phyloP scores from a whole-genome alignment of 345 rosid genomes.

The Murraya paniculata region DNA sequence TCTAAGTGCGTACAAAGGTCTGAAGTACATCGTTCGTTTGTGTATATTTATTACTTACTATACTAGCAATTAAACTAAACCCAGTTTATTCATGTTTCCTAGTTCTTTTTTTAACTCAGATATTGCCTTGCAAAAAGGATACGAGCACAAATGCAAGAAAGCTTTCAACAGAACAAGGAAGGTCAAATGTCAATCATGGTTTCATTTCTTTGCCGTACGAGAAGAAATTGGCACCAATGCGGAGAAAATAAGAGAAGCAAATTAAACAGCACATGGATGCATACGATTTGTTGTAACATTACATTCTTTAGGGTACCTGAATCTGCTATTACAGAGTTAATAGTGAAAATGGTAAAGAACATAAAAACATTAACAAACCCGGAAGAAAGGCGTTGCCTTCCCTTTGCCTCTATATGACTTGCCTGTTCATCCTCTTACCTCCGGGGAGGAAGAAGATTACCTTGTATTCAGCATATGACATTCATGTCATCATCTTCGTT shows the following conservation, averaged over 20 bases:
- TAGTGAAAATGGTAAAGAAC: not conserved
- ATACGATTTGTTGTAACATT: not conserved
- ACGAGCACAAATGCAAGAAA: too few species aligned
- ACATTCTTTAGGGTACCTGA: not conserved
- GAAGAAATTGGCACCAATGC: not conserved
- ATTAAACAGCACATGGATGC: not conserved
- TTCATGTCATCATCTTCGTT: not conserved
- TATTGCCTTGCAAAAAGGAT: too few species aligned
- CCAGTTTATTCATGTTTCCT: not conserved
- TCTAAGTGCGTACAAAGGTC: not conserved
- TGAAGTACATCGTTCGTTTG: too few species aligned
- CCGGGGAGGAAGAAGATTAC: not conserved
- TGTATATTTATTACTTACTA: not conserved
- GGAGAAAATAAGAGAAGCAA: not conserved
- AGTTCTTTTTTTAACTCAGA: too few species aligned
- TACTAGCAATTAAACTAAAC: not conserved
- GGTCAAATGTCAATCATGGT: not conserved
- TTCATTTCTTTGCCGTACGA: not conserved
- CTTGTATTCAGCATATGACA: not conserved
- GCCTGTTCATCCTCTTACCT: slow-evolving; percentile 7
- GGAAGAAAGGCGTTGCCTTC: slow-evolving; percentile 29
- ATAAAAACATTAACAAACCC: not conserved
- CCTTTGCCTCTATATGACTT: slow-evolving; percentile 26
- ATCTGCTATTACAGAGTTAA: not conserved
- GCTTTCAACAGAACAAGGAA: not conserved